Evolutionary conservation across 2,329 filamentous ascomycete genomes (phyloP), one percentile per base, ranked within the genome.

Genomic region (Colletotrichum sp.): DNA sequence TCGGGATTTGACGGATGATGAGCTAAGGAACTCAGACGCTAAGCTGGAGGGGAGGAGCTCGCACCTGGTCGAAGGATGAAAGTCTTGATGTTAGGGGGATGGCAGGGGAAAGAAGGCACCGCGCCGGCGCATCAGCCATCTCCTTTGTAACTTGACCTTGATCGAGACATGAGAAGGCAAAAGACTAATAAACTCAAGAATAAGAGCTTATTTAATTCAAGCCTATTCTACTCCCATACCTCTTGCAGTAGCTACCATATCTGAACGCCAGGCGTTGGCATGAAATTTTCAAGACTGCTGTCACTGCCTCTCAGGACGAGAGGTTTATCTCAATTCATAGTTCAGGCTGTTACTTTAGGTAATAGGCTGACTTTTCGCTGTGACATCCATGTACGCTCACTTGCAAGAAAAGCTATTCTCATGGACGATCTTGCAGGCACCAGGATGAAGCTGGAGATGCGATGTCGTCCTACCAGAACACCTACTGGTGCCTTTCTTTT

Each of bases 381-480:
- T 4, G 9, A 22, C 0, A 12, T 49, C 22, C 1, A 49, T 22
- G 19, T 13, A 1, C 9, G 5, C 19, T 4, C 11, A n/a, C 44
- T 49, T 49, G 9, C n/a, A 11, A 22, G 6, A 22, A 22, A 22
- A 22, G 11, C 44, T 22, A 12, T 22, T 13, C 44, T 49, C 19
- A 22, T 2, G 44, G 19, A n/a, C 44, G 44, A 49, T 22, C 19
- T 49, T 12, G n/a, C 3, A 49, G 6, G 44, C 44, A n/a, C 0
- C 19, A 1, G n/a, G 19, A 13, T 4, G 44, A 22, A 12, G n/a
- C 6, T 3, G 19, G 19, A n/a, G 39, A 1, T 49, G n/a, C n/a
- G 44, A 49, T 3, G 6, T 22, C n/a, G 44, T 22, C 19, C 39
- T n/a, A 2, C 1, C 3, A n/a, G 19, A 49, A 49, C 19, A 49